Evolutionary conservation across 1,284 basidiomycete genomes (phyloP), one percentile per base, ranked within the genome.

Genomic region (Hymenochaete sp.): DNA sequence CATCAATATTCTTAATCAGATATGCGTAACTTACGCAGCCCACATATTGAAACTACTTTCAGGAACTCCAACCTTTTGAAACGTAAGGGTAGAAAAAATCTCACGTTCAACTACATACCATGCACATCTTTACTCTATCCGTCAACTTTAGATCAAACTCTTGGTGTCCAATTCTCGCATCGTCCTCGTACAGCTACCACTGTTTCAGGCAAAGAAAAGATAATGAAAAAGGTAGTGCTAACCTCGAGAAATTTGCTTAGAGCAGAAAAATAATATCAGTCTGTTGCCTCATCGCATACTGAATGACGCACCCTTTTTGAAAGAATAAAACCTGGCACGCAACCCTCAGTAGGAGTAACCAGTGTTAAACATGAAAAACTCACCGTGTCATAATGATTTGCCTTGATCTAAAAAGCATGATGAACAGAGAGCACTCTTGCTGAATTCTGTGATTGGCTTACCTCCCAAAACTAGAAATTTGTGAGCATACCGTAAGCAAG

Each of bases 101-200:
- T 6, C 27, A 21, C n/a, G 49, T 16, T 11, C 27, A 27, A 39
- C 18, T 36, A 51, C 72, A 51, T 33, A 87, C 91, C 93, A 96
- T 97, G 51, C 87, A 93, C 96, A 99, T 99, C 66, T 98, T 98
- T 47, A 97, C 93, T 46, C 90, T 70, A 38, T 82, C 77, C 1
- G 91, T 93, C 29, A 93, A 71, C 61, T 97, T 97, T 48, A 97
- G 65, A 57, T 96, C 93, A 58, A 97, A 96, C 49, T 93, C 82
- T 54, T 82, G 82, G 60, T 96, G 89, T 0, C 93, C 93, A 48
- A 90, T 77, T 32, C 82, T 73, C 1, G 93, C 93, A 62, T 97
- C 93, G 51, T 95, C 87, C 64, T 97, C 93, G 57, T 97, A 97
- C n/a, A 96, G 66, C 76, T 93, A 67, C 44, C 47, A 57, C 59